Evolutionary conservation across 495 filamentous ascomycete species (phyloP).

Genomic region (Daldinia vernicosa): DNA sequence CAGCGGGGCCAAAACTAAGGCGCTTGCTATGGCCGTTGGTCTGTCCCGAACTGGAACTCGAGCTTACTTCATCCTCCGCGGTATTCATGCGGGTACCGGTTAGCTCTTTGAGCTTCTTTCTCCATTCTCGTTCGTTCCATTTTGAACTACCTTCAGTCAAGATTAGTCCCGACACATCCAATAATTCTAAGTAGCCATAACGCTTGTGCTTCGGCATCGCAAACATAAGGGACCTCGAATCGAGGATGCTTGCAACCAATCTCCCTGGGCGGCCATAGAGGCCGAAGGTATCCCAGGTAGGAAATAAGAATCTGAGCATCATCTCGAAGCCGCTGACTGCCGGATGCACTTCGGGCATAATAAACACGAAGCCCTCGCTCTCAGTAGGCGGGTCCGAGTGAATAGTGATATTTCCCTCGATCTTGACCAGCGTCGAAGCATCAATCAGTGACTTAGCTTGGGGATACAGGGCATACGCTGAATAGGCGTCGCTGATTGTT

Average conservation of each 20-base stretch:
- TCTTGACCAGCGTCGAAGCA: constrained; percentile 90
- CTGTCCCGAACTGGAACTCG: constrained; percentile 65
- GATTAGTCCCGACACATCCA: constrained; percentile 84
- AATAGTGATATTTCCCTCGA: constrained; percentile 90
- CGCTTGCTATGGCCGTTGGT: constrained; percentile 69
- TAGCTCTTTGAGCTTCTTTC: constrained; percentile 85
- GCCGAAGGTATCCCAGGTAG: constrained; percentile 90
- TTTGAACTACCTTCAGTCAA: constrained; percentile 74
- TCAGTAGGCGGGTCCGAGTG: constrained; percentile 76
- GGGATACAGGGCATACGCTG: constrained; percentile 94
- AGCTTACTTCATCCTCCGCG: constrained; percentile 55
- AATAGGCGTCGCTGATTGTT: constrained; percentile 87
- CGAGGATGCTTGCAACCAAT: constrained; percentile 84
- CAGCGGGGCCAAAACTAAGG: constrained; percentile 66
- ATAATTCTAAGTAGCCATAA: constrained; percentile 89
- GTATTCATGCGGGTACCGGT: constrained; percentile 79
- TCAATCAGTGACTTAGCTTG: constrained; percentile 93
- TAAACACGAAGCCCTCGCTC: constrained; percentile 93
- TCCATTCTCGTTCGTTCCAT: constrained; percentile 94
- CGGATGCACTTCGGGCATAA: constrained; percentile 94
- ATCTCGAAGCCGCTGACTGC: constrained; percentile 95
- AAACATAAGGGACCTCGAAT: constrained; percentile 94
- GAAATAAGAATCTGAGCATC: constrained; percentile 94
- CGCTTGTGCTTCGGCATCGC: constrained; percentile 89
- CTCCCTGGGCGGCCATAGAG: constrained; percentile 91